Evolutionary conservation across 2,329 filamentous ascomycete genomes (phyloP).

Genomic region (Capronia coronata): DNA sequence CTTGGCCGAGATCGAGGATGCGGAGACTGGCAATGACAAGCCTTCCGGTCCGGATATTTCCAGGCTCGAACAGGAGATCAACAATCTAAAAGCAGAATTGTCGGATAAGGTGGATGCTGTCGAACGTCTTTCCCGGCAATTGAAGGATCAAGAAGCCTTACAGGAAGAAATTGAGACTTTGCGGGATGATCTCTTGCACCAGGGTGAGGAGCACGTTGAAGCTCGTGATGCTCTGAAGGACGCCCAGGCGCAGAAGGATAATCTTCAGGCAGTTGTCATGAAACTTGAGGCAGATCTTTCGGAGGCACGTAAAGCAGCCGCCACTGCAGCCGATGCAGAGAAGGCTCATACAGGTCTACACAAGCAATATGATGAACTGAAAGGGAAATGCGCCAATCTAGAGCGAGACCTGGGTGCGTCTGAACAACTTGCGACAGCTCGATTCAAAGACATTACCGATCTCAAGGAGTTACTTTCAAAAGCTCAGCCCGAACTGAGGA

Average conservation of each 20-base stretch:
- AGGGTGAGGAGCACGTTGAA: slow-evolving; percentile 78
- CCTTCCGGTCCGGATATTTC: slow-evolving; percentile 25
- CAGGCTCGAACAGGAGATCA: slow-evolving; percentile 29
- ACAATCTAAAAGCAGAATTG: slow-evolving; percentile 28
- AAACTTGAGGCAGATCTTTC: slow-evolving; percentile 66
- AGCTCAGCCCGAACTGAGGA: slow-evolving; percentile 76
- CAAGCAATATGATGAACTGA: slow-evolving; percentile 53
- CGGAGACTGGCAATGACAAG: neutral
- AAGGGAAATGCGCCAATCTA: slow-evolving; percentile 60
- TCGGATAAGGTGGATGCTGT: slow-evolving; percentile 65
- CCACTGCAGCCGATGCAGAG: slow-evolving; percentile 36
- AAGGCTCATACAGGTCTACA: slow-evolving; percentile 46
- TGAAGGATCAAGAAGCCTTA: slow-evolving; percentile 70
- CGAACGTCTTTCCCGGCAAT: slow-evolving; percentile 60
- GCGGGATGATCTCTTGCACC: slow-evolving; percentile 68
- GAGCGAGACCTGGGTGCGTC: slow-evolving; percentile 80
- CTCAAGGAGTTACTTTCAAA: slow-evolving; percentile 74
- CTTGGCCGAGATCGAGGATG: slow-evolving; percentile 21
- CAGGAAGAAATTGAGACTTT: slow-evolving; percentile 80
- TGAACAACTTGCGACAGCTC: slow-evolving; percentile 74
- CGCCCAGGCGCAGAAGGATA: slow-evolving; percentile 61
- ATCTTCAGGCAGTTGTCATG: slow-evolving; percentile 57
- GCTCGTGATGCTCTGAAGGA: slow-evolving; percentile 69
- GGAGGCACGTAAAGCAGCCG: slow-evolving; percentile 46
- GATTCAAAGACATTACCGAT: slow-evolving; percentile 83